These are phyloP conservation scores for Hyparrhenia diplandra DNA, from an alignment of 176 grass and related monocot genomes.

Conservation along the genomic window DNA sequence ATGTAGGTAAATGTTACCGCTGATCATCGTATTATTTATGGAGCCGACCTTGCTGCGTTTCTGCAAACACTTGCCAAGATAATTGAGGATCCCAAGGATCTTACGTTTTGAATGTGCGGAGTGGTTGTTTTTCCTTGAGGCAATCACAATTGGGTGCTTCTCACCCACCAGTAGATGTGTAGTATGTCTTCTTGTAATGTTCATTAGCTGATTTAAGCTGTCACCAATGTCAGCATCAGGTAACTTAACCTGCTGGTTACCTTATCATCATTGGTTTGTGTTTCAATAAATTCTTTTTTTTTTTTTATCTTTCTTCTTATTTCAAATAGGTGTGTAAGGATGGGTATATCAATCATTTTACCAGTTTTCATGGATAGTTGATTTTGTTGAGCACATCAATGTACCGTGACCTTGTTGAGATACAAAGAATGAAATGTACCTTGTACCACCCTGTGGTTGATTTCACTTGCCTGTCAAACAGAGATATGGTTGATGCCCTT, in stretches of 20 bases:
- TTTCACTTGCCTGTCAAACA: slow-evolving; percentile 8
- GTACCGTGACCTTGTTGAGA: neutral
- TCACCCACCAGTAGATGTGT: slow-evolving; percentile 32
- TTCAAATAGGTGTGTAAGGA: slow-evolving; percentile 8
- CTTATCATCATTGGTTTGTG: slow-evolving; percentile 25
- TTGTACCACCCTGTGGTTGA: neutral
- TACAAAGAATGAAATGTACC: slow-evolving; percentile 27
- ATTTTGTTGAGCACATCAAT: slow-evolving; percentile 25
- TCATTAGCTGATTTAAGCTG: slow-evolving; percentile 33
- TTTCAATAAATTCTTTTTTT: slow-evolving; percentile 30
- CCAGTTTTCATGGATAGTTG: neutral
- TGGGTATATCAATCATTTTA: slow-evolving; percentile 3
- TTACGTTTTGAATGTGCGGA: slow-evolving; percentile 64
- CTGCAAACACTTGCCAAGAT: slow-evolving; percentile 91
- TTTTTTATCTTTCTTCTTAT: neutral
- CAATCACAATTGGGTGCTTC: slow-evolving; percentile 16
- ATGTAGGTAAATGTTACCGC: slow-evolving; percentile 96
- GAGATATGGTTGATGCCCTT: neutral
- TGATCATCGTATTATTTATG: slow-evolving; percentile 96
- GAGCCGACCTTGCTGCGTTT: slow-evolving; percentile 93
- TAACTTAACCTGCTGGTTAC: slow-evolving; percentile 17
- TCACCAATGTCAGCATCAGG: slow-evolving; percentile 25
- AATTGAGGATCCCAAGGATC: slow-evolving; percentile 91
- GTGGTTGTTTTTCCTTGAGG: slow-evolving; percentile 22
- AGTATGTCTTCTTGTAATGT: slow-evolving; percentile 33